Evolutionary conservation across 1,139 yeast species (phyloP).

Genomic region (Magnusiomyces suaveolens): DNA sequence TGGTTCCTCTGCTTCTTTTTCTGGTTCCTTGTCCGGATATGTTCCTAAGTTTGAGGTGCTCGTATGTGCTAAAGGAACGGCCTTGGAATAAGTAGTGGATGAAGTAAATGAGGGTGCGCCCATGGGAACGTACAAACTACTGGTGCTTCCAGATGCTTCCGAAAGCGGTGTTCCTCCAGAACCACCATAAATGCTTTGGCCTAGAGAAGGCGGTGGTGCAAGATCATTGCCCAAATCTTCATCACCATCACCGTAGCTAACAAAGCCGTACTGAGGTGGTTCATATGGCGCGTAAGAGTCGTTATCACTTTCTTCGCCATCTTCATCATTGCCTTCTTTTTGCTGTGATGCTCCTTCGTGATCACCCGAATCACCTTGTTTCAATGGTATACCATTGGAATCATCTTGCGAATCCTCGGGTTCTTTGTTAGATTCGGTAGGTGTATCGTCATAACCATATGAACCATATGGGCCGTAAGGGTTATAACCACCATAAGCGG

Average conservation of each 20-base stretch:
- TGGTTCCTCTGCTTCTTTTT: conserved; percentile 16
- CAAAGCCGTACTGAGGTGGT: conserved; percentile 25
- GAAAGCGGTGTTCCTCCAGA: not conserved
- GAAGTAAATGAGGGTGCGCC: conserved; percentile 10
- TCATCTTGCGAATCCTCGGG: conserved; percentile 5
- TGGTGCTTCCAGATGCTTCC: conserved; percentile 7
- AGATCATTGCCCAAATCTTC: not conserved
- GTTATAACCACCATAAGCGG: conserved; percentile 6
- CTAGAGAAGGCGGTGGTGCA: not conserved
- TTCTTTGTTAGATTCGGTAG: not conserved
- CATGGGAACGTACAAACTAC: conserved; percentile 10
- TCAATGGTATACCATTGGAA: not conserved
- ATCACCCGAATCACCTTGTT: not conserved
- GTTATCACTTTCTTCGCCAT: not conserved
- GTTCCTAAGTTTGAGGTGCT: conserved; percentile 10
- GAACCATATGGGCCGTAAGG: conserved; percentile 7
- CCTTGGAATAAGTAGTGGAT: not conserved
- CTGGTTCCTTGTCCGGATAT: conserved; percentile 13
- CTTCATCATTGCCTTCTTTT: conserved; percentile 3
- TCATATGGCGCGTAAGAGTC: conserved; percentile 12
- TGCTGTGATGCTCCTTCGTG: not conserved
- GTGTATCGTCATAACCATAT: conserved; percentile 2
- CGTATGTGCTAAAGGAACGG: conserved; percentile 4
- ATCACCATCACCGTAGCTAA: not conserved
- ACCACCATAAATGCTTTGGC: not conserved